Conservation (phyloP, 108 stramenopile genomes). For the Hondaea fermentalgiana region DNA sequence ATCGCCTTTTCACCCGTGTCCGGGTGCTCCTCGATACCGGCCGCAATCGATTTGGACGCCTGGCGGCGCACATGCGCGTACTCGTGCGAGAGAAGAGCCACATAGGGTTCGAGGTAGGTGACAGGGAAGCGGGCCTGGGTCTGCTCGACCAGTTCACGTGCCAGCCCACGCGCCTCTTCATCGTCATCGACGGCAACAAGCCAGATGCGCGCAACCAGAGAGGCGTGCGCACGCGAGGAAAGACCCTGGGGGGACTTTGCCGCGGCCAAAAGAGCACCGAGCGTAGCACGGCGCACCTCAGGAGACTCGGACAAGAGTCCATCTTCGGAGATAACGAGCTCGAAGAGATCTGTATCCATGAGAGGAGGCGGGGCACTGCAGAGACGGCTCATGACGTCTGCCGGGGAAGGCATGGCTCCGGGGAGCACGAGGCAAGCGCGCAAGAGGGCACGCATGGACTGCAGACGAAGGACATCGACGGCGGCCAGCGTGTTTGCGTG, state of each 20-base stretch:
- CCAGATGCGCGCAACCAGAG: background rate
- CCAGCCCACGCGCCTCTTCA: background rate
- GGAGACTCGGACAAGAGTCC: background rate
- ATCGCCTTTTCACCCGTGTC: background rate
- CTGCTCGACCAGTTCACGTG: background rate
- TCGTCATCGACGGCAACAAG: background rate
- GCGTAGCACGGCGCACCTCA: background rate
- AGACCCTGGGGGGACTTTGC: background rate
- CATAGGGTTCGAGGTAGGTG: background rate
- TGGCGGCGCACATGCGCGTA: background rate
- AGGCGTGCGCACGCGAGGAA: background rate
- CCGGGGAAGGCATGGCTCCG: background rate
- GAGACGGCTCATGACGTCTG: background rate
- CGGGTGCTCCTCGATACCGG: slow-evolving; percentile 5
- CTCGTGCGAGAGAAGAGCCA: background rate
- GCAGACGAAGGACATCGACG: background rate
- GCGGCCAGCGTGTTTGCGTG: background rate
- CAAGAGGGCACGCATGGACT: background rate
- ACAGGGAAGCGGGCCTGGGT: background rate
- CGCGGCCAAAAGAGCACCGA: background rate
- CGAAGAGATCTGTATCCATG: background rate
- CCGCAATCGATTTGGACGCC: background rate
- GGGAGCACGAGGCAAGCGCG: background rate
- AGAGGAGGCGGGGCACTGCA: background rate
- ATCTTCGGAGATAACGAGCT: background rate